Evolutionary conservation across 768 basidiomycete genomes (phyloP).

Genomic region (Crucibulum laeve): DNA sequence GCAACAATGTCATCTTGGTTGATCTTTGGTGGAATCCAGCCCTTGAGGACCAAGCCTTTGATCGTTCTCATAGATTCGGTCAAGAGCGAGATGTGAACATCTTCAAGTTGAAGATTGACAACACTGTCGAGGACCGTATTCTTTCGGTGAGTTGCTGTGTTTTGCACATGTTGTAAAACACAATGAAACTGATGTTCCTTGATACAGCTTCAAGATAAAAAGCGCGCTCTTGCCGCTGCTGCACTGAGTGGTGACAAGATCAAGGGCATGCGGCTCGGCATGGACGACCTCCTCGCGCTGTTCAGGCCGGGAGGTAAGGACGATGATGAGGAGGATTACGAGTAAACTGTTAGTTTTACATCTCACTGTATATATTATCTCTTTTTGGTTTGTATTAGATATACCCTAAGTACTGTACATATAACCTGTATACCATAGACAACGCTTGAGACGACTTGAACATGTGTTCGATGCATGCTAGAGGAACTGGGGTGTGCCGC

Average conservation of each 20-base stretch:
- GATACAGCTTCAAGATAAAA: conserved; percentile 81
- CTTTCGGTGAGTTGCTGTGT: conserved; percentile 42
- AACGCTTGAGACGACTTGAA: too few relatives aligned
- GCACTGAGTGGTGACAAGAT: conserved; percentile 87
- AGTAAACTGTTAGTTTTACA: too few relatives aligned
- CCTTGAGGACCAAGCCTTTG: conserved; percentile 91
- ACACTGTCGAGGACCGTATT: conserved; percentile 87
- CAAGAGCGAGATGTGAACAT: conserved; percentile 86
- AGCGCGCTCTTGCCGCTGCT: conserved; percentile 78
- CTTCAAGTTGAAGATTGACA: conserved; percentile 82
- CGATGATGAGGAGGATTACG: conserved; percentile 53
- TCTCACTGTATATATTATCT: too few relatives aligned
- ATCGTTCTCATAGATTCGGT: conserved; percentile 86
- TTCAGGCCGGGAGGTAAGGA: conserved; percentile 59
- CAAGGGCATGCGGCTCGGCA: conserved; percentile 76
- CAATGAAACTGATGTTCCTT: conserved; percentile 1
- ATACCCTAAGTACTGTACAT: too few relatives aligned
- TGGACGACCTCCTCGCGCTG: conserved; percentile 82
- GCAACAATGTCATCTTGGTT: conserved; percentile 90
- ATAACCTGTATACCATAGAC: too few relatives aligned
- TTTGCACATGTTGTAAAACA: background rate
- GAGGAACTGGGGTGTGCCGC: too few relatives aligned
- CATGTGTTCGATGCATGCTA: too few relatives aligned
- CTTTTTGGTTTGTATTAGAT: too few relatives aligned
- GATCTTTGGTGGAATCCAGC: conserved; percentile 97